Base-by-base conservation (phyloP, 2,329 filamentous ascomycete species). In the Rugonectria rugulosa region DNA sequence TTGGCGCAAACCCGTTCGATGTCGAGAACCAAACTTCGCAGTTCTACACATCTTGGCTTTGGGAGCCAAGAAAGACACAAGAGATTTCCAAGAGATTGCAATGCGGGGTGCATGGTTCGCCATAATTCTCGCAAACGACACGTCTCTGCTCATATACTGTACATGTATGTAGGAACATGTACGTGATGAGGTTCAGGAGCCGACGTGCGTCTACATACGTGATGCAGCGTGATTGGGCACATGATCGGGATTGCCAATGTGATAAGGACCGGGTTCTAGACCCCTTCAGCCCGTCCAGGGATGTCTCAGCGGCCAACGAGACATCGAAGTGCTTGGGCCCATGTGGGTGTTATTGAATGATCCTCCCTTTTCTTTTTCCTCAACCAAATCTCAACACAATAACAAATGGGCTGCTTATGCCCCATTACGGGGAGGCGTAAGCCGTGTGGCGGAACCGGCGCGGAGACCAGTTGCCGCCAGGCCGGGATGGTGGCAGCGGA, bases 21-120 rank as follows among this genome's bases (percentile, higher is more conserved):
- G 48, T 26, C 53, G 36, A 56, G 38, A 59, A 53, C 53, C n/a
- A 8, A 14, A 56, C 53, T 56, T 59, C 59, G 57, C 61, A 64
- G 65, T 51, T n/a, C 57, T 65, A 26, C 64, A 63, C 63, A 27
- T 53, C 64, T 67, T 66, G 64, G 64, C 64, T 59, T 49, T 53
- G 49, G 56, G 38, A 34, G 40, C 42, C 53, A 49, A 57, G 48
- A 17, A 43, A 29, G 21, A 19, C 29, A 37, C 41, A 46, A 58
- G 56, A 58, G 51, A 58, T 57, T 17, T 57, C 60, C 61, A 67
- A 66, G 63, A 66, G 64, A 67, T 67, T 14, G 61, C 53, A 19
- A 26, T 15, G 19, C 10, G n/a, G 12, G 31, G 43, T 53, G 43
- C 45, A 55, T 55, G 45, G 50, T 45, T 14, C 11, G 11, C 5